phyloP scores from a whole-genome alignment of 1,284 basidiomycete genomes.

The Mycena sp. region DNA sequence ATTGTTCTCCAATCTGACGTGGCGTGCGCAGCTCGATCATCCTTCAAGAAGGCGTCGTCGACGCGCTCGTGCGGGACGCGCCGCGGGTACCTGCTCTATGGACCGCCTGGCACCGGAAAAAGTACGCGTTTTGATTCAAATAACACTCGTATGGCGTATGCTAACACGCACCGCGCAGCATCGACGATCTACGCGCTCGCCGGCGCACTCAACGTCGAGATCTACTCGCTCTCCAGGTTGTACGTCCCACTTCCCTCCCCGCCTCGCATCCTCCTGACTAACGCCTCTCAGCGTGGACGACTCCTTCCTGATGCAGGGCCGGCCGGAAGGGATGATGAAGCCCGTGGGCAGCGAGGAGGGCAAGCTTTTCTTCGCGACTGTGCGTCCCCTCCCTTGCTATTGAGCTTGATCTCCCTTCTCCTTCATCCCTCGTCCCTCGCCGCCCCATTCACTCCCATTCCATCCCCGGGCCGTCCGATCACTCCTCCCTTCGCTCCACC shows the following conservation, averaged over 20 bases:
- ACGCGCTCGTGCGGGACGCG: conserved; percentile 59
- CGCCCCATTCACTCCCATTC: no score
- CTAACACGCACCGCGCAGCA: conserved; percentile 36
- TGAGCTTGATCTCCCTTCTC: no score
- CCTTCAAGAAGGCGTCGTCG: conserved; percentile 55
- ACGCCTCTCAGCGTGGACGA: conserved; percentile 55
- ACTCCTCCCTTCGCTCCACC: conserved; percentile 43
- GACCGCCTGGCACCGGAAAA: conserved; percentile 64
- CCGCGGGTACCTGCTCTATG: conserved; percentile 63
- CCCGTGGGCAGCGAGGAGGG: conserved; percentile 61
- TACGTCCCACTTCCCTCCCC: conserved; percentile 55
- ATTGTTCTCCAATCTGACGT: not conserved
- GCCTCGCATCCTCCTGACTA: conserved; percentile 46
- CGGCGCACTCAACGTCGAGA: conserved; percentile 65
- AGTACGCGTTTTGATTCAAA: no score
- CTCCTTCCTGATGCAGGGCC: conserved; percentile 47
- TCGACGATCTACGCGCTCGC: conserved; percentile 71
- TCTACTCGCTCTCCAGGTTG: conserved; percentile 63
- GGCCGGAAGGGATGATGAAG: not conserved
- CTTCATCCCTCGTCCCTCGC: no score
- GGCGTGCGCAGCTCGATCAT: conserved; percentile 51
- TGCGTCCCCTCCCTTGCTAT: no score
- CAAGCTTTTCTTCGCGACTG: no score
- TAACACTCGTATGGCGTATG: conserved; percentile 20
- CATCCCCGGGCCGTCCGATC: no score